Percentiles rank a stretch among this genome's conserved stretches.
Evolutionary conservation across 768 basidiomycete genomes (phyloP).

Genomic region (Pleurotus giganteus): DNA sequence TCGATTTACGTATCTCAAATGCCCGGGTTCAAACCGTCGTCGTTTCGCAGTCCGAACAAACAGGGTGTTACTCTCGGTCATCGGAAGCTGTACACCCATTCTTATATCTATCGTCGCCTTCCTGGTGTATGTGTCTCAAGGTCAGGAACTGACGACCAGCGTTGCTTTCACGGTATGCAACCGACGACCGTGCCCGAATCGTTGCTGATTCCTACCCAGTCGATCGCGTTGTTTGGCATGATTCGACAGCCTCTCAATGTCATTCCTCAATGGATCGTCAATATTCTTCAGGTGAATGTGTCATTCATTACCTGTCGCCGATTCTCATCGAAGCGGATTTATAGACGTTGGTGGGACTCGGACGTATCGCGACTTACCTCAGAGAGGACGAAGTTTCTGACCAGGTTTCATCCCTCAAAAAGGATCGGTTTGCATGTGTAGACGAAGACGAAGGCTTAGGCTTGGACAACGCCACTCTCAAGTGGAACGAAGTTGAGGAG

Average conservation of each 20-base stretch:
- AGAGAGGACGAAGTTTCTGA: conserved; percentile 68
- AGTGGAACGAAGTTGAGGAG: conserved; percentile 55
- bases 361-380: conserved; percentile 66
- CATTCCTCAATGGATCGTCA: conserved; percentile 78
- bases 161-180: conserved; percentile 83
- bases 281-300: conserved; percentile 57
- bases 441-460: conserved; percentile 45
- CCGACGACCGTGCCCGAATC: background rate
- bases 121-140: conserved; percentile 66
- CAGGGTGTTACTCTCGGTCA: conserved; percentile 61
- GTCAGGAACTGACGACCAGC: conserved; percentile 72
- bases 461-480: conserved; percentile 56
- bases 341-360: conserved; percentile 60
- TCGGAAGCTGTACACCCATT: conserved; percentile 79
- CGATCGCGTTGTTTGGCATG: conserved; percentile 86
- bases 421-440: conserved; percentile 23
- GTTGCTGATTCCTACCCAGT: conserved; percentile 28
- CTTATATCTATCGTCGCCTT: conserved; percentile 81
- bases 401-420: conserved; percentile 66
- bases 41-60: conserved; percentile 65
- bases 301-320: background rate
- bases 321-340: background rate
- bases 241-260: conserved; percentile 69
- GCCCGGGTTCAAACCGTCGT: too few relatives aligned
- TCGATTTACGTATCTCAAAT: conserved; percentile 8